Conservation (phyloP, 495 filamentous ascomycete species). For the Baudoinia panamericana region DNA sequence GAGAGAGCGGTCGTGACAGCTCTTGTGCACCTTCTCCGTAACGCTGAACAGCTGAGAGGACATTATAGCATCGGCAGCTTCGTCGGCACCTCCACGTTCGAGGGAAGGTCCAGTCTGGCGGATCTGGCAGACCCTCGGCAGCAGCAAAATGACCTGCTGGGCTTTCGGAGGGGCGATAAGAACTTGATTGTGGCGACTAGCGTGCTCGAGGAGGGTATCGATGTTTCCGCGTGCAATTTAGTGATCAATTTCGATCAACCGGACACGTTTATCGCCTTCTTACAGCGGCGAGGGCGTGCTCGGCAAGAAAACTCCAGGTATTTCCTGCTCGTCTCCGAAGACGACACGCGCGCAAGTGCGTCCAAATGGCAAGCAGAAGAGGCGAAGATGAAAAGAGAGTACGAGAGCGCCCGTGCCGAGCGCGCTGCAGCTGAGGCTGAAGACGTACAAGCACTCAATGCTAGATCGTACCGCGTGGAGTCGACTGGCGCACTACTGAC, state of each 20-base stretch:
- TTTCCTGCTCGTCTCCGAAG: conserved; percentile 44
- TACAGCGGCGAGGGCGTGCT: conserved; percentile 79
- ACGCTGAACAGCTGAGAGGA: conserved; percentile 43
- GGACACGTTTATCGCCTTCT: conserved; percentile 66
- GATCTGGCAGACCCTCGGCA: conserved; percentile 45
- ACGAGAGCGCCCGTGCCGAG: conserved; percentile 54
- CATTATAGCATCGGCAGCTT: conserved; percentile 51
- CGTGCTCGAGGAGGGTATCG: conserved; percentile 86
- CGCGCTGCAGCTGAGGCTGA: conserved; percentile 34
- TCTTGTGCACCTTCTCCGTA: conserved; percentile 50
- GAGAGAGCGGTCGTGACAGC: conserved; percentile 58
- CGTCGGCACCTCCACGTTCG: conserved; percentile 53
- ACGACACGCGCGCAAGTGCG: conserved; percentile 30
- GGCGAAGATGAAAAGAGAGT: conserved; percentile 55
- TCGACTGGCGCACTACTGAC: conserved; percentile 58
- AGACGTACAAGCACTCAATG: conserved; percentile 30
- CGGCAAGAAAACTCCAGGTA: conserved; percentile 58
- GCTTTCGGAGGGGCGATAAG: conserved; percentile 53
- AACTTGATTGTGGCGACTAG: conserved; percentile 76
- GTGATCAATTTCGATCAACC: conserved; percentile 79
- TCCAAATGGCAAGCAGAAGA: conserved; percentile 52
- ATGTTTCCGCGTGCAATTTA: conserved; percentile 70
- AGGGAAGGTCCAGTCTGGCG: conserved; percentile 37
- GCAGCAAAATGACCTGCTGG: conserved; percentile 48
- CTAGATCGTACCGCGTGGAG: conserved; percentile 33